Conservation (phyloP, 2,329 filamentous ascomycete species). For the Aspergillus flavus region DNA sequence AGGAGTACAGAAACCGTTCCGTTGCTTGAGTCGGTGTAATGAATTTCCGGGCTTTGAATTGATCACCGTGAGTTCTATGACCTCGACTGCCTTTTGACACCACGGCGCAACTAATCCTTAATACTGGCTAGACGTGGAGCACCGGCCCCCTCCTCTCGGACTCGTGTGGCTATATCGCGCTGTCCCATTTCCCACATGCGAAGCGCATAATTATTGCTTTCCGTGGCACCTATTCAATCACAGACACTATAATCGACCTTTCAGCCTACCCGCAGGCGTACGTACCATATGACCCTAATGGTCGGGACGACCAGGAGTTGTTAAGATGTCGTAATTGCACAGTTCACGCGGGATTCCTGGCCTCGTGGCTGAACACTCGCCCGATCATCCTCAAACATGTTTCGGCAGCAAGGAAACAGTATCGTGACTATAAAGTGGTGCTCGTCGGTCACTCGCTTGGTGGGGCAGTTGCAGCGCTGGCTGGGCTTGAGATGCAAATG, state of each 20-base stretch:
- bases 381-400: slow-evolving; percentile 69
- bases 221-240: slow-evolving; percentile 89
- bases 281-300: slow-evolving; percentile 72
- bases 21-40: slow-evolving; percentile 78
- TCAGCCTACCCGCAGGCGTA: slow-evolving; percentile 89
- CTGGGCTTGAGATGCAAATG: slow-evolving; percentile 76
- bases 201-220: slow-evolving; percentile 82
- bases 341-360: slow-evolving; percentile 87
- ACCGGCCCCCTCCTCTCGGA: slow-evolving; percentile 85
- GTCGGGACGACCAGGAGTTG: slow-evolving; percentile 44
- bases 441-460: slow-evolving; percentile 91
- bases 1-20: slow-evolving; percentile 80
- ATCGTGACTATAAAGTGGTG: slow-evolving; percentile 73
- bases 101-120: neutral
- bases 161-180: slow-evolving; percentile 88
- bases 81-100: neutral
- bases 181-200: slow-evolving; percentile 68
- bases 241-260: slow-evolving; percentile 88
- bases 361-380: slow-evolving; percentile 78
- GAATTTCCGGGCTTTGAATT: slow-evolving; percentile 83
- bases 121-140: slow-evolving; percentile 71
- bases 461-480: slow-evolving; percentile 86
- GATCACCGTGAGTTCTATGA: slow-evolving; percentile 55
- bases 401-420: slow-evolving; percentile 57
- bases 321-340: slow-evolving; percentile 80